Evolutionary conservation across 352 stramenopile species (phyloP).

Genomic region (Elongisporangium anandrum): DNA sequence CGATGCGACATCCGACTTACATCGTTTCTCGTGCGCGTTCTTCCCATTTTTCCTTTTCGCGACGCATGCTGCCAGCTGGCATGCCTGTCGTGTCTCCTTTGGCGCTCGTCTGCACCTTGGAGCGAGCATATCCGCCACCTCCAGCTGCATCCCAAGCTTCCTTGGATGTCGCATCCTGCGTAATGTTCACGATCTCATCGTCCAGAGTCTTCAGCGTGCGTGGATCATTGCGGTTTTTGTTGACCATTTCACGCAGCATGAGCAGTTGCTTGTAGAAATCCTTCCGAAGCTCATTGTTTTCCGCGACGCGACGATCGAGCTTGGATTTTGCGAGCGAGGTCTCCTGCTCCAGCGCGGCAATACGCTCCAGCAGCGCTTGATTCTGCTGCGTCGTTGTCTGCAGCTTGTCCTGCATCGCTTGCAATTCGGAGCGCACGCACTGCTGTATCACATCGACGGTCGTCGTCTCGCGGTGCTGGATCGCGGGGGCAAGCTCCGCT

Average conservation of each 20-base stretch:
- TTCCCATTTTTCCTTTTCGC: constrained; percentile 70
- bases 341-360: constrained; percentile 22
- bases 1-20: constrained; percentile 15
- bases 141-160: background rate
- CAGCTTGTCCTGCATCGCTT: constrained; percentile 17
- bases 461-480: constrained; percentile 51
- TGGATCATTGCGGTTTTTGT: constrained; percentile 44
- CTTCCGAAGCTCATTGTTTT: constrained; percentile 64
- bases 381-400: constrained; percentile 13
- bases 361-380: constrained; percentile 12
- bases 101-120: background rate
- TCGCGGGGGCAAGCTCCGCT: constrained; percentile 22
- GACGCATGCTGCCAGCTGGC: constrained; percentile 17
- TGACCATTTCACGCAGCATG: constrained; percentile 64
- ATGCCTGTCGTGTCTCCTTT: constrained; percentile 9
- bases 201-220: constrained; percentile 45
- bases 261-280: constrained; percentile 71
- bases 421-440: constrained; percentile 41
- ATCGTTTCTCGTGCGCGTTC: constrained; percentile 41
- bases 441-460: constrained; percentile 60
- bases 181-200: constrained; percentile 35
- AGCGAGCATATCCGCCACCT: background rate
- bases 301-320: constrained; percentile 54
- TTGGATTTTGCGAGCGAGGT: constrained; percentile 39
- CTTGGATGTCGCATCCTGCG: background rate